Conservation (phyloP, 805 yeast genomes). For the Saturnispora galanensis region DNA sequence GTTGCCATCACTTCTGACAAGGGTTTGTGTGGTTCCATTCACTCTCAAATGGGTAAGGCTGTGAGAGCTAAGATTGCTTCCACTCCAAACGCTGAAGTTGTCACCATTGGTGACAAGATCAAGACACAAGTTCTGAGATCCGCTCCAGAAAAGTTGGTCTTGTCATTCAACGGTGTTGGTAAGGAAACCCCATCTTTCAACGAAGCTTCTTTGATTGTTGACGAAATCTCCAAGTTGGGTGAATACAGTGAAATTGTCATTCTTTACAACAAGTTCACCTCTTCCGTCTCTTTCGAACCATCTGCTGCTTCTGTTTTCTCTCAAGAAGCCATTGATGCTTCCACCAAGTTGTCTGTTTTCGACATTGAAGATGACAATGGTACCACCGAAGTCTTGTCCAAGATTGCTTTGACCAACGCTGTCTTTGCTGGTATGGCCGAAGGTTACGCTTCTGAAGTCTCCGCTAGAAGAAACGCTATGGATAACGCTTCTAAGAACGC, state of each 20-base stretch:
- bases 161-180: constrained; percentile 86
- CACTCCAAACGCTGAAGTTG: constrained; percentile 63
- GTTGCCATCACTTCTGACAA: constrained; percentile 92
- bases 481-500: constrained; percentile 99
- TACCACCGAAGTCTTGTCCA: constrained; percentile 61
- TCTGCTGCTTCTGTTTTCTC: constrained; percentile 55
- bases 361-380: constrained; percentile 64
- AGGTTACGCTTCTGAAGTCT: constrained; percentile 95
- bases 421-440: constrained; percentile 89
- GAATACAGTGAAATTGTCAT: constrained; percentile 72
- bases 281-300: constrained; percentile 90
- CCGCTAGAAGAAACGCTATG: constrained; percentile 99
- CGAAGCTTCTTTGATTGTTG: constrained; percentile 84
- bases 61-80: constrained; percentile 61
- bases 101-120: constrained; percentile 89
- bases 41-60: constrained; percentile 86
- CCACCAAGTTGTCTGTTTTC: constrained; percentile 78
- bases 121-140: constrained; percentile 85
- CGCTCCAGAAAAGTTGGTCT: constrained; percentile 53
- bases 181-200: constrained; percentile 91
- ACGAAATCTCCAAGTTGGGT: constrained; percentile 62
- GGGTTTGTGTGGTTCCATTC: constrained; percentile 98
- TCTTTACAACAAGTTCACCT: constrained; percentile 76
- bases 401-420: constrained; percentile 84
- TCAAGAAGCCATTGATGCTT: constrained; percentile 61